Evolutionary conservation across 352 stramenopile genomes (phyloP).

Genomic region (Aphanomyces euteiches): DNA sequence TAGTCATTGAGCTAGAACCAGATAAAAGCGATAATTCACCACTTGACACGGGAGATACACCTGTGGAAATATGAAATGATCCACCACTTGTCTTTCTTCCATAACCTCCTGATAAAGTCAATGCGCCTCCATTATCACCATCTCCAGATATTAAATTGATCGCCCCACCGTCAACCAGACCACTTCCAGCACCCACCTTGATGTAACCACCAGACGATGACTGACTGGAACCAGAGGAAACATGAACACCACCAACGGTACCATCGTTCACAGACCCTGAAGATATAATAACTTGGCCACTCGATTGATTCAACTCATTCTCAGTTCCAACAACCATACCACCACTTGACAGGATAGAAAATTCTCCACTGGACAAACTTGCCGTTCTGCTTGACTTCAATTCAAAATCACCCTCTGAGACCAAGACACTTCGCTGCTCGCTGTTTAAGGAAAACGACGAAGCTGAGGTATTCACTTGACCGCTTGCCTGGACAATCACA

Average conservation of each 20-base stretch:
- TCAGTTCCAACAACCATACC: not conserved
- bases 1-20: not conserved
- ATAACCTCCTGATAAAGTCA: not conserved
- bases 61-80: not conserved
- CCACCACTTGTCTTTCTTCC: not conserved
- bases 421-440: not conserved
- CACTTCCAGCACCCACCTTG: not conserved
- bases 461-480: not conserved
- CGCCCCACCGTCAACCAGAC: not conserved
- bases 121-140: not conserved
- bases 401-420: not conserved
- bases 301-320: not conserved
- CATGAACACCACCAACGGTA: not conserved
- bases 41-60: not conserved
- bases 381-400: not conserved
- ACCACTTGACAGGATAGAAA: not conserved
- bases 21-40: slow-evolving; percentile 13
- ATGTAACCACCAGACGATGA: not conserved
- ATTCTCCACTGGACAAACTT: not conserved
- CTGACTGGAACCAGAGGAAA: not conserved
- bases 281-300: not conserved
- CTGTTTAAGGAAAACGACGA: not conserved
- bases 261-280: not conserved
- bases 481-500: not conserved
- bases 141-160: not conserved